These are phyloP conservation scores for Camelina neglecta DNA, from an alignment of 345 rosid genomes.

Conservation along the genomic window DNA sequence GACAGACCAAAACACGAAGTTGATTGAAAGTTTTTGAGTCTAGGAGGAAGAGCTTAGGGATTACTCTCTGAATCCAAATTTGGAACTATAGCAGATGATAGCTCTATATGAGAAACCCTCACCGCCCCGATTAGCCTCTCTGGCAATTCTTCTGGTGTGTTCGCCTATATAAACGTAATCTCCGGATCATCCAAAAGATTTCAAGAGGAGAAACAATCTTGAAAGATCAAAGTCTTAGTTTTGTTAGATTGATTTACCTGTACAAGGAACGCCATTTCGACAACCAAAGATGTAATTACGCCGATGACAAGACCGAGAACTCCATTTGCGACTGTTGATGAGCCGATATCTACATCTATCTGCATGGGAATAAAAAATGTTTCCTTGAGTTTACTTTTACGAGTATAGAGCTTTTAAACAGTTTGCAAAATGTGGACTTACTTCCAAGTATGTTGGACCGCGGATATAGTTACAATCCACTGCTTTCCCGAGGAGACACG, in stretches of 20 bases:
- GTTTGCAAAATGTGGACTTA: constrained; percentile 34
- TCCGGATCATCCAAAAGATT: constrained; percentile 20
- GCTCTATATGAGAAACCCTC: constrained; percentile 89
- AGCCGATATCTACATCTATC: constrained; percentile 97
- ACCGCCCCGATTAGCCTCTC: constrained; percentile 92
- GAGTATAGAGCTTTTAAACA: too few relatives aligned
- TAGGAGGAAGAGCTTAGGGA: constrained; percentile 14
- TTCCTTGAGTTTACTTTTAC: not conserved
- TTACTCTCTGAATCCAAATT: constrained; percentile 57
- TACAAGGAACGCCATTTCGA: constrained; percentile 99
- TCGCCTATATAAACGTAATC: constrained; percentile 58
- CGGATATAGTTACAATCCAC: constrained; percentile 96
- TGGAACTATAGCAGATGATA: constrained; percentile 90
- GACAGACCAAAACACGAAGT: constrained; percentile 17
- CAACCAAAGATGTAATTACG: constrained; percentile 88
- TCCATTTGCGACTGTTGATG: constrained; percentile 98
- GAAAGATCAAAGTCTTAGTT: not conserved
- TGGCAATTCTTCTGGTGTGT: constrained; percentile 82
- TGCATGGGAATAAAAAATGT: constrained; percentile 30
- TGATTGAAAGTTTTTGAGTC: constrained; percentile 36
- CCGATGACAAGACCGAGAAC: constrained; percentile 97
- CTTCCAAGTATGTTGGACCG: constrained; percentile 83
- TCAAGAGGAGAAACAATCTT: constrained; percentile 13
- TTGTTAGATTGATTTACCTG: constrained; percentile 51
- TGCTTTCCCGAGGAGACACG: constrained; percentile 94